phyloP scores from a whole-genome alignment of 129 eudicot genomes.

The Daucus carota region DH1_v3.0 NC_030388.2:8851001-8851500 shows the following conservation, averaged over 20 bases:
- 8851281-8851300: slow-evolving; percentile 6
- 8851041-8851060: neutral
- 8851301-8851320: neutral
- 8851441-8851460: neutral
- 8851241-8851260: slow-evolving; percentile 10
- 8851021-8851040: neutral
- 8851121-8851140: neutral
- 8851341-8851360: neutral
- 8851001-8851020: slow-evolving; percentile 99
- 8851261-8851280: slow-evolving; percentile 8
- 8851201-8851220: slow-evolving; percentile 99
- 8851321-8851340: slow-evolving; percentile 9
- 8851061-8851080: neutral
- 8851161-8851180: slow-evolving; percentile 3
- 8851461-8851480: neutral
- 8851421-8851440: neutral
- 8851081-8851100: neutral
- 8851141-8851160: neutral
- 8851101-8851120: neutral
- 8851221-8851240: slow-evolving; percentile 53
- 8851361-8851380: neutral
- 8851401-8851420: neutral
- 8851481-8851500: neutral
- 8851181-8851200: slow-evolving; percentile 50
- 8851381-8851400: neutral